phyloP scores from a whole-genome alignment of 2,329 filamentous ascomycete species.

The Alternaria longipes region DNA sequence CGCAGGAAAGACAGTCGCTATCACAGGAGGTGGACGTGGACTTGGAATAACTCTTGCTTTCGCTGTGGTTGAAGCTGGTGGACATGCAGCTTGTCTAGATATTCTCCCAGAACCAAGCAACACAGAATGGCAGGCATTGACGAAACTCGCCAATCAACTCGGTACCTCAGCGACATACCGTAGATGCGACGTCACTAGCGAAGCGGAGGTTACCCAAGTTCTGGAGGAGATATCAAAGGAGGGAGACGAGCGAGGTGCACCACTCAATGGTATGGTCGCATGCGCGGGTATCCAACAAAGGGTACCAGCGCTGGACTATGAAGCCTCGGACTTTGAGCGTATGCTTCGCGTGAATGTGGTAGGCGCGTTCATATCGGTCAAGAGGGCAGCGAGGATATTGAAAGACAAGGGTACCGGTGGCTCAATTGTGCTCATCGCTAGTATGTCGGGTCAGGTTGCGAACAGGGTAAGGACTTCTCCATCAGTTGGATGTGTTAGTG shows the following conservation, averaged over 20 bases:
- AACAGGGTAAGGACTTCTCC: constrained; percentile 14
- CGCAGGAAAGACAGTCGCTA: constrained; percentile 53
- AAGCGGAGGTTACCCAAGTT: constrained; percentile 49
- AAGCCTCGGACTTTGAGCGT: constrained; percentile 48
- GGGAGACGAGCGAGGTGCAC: constrained; percentile 42
- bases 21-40: constrained; percentile 63
- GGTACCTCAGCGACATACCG: constrained; percentile 53
- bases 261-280: constrained; percentile 55
- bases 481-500: neutral
- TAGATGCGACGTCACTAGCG: constrained; percentile 60
- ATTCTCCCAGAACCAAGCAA: constrained; percentile 52
- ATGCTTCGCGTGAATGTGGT: constrained; percentile 51
- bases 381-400: constrained; percentile 58
- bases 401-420: constrained; percentile 63
- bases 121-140: constrained; percentile 55
- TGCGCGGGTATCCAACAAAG: constrained; percentile 62
- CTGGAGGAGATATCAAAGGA: constrained; percentile 52
- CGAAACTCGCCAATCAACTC: constrained; percentile 53
- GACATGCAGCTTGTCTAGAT: constrained; percentile 61
- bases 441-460: constrained; percentile 25
- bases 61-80: constrained; percentile 61
- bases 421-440: constrained; percentile 68
- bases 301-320: constrained; percentile 58
- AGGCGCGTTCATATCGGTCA: constrained; percentile 50
- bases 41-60: constrained; percentile 61